Evolutionary conservation across 108 stramenopile species (phyloP).

Genomic region (Discostella pseudostelligera): DNA sequence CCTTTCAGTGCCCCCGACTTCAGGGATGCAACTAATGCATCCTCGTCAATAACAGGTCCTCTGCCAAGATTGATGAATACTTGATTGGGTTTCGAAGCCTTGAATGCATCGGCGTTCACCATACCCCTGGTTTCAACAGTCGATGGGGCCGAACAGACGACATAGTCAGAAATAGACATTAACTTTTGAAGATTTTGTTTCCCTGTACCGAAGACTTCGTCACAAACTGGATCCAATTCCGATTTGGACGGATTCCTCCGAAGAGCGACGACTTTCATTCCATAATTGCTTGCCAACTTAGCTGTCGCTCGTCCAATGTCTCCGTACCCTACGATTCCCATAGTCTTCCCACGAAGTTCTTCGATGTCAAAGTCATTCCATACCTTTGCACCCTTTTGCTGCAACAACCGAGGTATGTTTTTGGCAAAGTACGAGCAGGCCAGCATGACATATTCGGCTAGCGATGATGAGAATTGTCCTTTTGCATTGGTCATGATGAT

Average conservation of each 20-base stretch:
- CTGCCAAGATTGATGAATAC: slow-evolving; percentile 66
- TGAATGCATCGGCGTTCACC: slow-evolving; percentile 51
- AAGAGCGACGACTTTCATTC: slow-evolving; percentile 79
- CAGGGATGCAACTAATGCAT: slow-evolving; percentile 43
- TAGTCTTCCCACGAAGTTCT: slow-evolving; percentile 63
- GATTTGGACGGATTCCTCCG: slow-evolving; percentile 61
- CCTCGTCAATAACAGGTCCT: slow-evolving; percentile 63
- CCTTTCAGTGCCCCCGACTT: slow-evolving; percentile 33
- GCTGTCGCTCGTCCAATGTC: slow-evolving; percentile 70
- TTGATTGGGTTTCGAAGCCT: slow-evolving; percentile 30
- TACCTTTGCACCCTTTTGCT: slow-evolving; percentile 38
- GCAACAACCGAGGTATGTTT: slow-evolving; percentile 71
- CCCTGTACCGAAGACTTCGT: slow-evolving; percentile 48
- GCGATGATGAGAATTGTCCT: slow-evolving; percentile 67
- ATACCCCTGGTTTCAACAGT: slow-evolving; percentile 49
- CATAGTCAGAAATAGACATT: slow-evolving; percentile 55
- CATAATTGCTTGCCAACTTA: slow-evolving; percentile 52
- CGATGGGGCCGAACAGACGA: slow-evolving; percentile 51
- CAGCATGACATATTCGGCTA: slow-evolving; percentile 79
- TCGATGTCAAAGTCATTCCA: slow-evolving; percentile 68
- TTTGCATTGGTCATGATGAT: slow-evolving; percentile 66
- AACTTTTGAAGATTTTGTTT: slow-evolving; percentile 29
- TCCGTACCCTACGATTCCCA: slow-evolving; percentile 87
- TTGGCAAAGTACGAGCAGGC: slow-evolving; percentile 86
- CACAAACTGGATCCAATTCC: slow-evolving; percentile 52